Base-by-base conservation (phyloP, 2,329 filamentous ascomycete genomes). In the Fragosphaeria purpurea region DNA sequence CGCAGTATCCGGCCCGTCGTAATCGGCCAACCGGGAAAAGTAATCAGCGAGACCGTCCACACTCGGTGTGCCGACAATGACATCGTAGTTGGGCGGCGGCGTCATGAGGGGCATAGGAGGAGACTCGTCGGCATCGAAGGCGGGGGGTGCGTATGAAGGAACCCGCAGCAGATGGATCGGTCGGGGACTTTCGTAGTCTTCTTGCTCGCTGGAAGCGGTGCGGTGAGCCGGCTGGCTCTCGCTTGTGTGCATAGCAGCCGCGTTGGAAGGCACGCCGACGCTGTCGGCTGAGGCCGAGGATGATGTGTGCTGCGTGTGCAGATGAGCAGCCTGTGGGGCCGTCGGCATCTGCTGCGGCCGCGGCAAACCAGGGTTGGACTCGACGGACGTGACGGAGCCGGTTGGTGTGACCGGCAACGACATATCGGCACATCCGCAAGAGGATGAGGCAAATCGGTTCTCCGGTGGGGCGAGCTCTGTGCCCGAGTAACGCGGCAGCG, bases 101-200 rank as follows among this genome's bases (percentile, higher is more conserved):
- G 88, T 94, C 56, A 86, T 73, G 3, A 54, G 8, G 0, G 69
- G 62, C 49, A 68, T 55, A 2, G 84, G 81, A 4, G 87, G 86
- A 0, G 86, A 82, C 5, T 82, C 76, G 48, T 94, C 85, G 5
- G 88, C 88, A 55, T 93, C 84, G 61, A 95, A 95, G 0, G 87
- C 80, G 0, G 90, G 89, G 2, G 90, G 90, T 53, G 89, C 89
- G 68, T 89, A 95, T 0, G 88, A 94, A 0, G 90, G 90, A 6
- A 81, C 77, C 31, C 90, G 82, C 35, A 95, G 68, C 2, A 95
- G 75, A 64, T 95, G 90, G 48, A 95, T 94, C 0, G 90, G 89
- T 5, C 88, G 77, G 38, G 78, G 70, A 7, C 74, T 67, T 30
- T 52, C 48, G 10, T 7, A 43, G 1, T 32, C 38, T 11, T 57